Percentiles rank a stretch among this genome's conserved stretches.
phyloP scores from a whole-genome alignment of 441 rosid species.

The Gossypium schwendimanii region DNA sequence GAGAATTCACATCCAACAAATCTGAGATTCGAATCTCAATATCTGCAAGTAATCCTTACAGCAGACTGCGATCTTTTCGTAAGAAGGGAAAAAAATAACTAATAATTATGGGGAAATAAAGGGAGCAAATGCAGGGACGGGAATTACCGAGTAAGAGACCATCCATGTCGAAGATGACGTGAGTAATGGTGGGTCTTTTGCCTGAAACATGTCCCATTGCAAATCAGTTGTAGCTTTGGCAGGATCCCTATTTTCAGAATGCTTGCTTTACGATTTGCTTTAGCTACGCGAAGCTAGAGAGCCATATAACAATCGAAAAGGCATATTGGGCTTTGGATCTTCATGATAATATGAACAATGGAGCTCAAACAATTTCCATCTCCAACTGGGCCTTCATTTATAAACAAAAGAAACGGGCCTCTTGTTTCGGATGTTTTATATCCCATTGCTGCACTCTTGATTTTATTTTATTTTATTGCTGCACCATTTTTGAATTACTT shows the following conservation, averaged over 20 bases:
- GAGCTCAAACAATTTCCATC: background rate
- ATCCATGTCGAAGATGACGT: constrained; percentile 92
- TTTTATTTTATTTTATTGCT: background rate
- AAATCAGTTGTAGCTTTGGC: background rate
- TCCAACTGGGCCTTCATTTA: background rate
- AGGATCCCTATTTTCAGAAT: background rate
- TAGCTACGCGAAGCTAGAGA: background rate
- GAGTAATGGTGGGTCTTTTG: constrained; percentile 50
- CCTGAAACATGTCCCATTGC: background rate
- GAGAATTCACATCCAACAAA: no score
- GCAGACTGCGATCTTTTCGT: background rate
- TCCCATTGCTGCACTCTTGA: background rate
- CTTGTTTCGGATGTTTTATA: background rate
- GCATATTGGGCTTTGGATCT: background rate
- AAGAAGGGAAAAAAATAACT: background rate
- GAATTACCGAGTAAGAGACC: constrained; percentile 76
- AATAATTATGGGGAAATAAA: no score
- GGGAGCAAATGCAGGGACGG: background rate
- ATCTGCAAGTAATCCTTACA: no score
- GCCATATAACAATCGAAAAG: background rate
- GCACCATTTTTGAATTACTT: background rate
- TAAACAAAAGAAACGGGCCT: background rate
- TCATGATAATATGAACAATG: background rate
- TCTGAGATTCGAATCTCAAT: background rate
- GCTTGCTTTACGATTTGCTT: background rate